These are phyloP conservation scores for Alternaria rosae DNA, from an alignment of 2,329 filamentous ascomycete species.

Conservation along the genomic window DNA sequence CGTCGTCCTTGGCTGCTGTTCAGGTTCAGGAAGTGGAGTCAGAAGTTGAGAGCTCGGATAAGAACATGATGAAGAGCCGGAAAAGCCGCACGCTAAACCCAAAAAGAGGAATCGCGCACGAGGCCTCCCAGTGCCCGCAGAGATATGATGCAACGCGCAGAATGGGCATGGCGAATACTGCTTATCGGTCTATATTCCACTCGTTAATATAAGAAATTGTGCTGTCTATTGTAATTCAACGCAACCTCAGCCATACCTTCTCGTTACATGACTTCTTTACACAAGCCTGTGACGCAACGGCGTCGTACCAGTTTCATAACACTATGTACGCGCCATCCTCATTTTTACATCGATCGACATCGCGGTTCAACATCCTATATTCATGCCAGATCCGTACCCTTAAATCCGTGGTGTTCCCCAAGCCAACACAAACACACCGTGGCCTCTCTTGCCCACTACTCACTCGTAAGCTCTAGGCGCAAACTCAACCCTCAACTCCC, in stretches of 20 bases:
- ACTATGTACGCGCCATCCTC: not conserved
- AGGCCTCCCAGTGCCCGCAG: not conserved
- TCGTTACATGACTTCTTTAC: not conserved
- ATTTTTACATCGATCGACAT: not conserved
- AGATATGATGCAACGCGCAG: not conserved
- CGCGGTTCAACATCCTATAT: not conserved
- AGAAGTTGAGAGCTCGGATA: constrained; percentile 11
- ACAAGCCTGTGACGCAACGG: not conserved
- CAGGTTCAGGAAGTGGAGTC: constrained; percentile 10
- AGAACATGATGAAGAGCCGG: constrained; percentile 10
- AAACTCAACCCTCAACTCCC: constrained; percentile 32
- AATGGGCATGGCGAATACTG: not conserved
- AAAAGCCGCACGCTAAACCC: constrained; percentile 14
- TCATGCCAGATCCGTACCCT: not conserved
- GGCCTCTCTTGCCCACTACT: not conserved
- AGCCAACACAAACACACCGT: not conserved
- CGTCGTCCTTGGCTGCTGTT: not conserved
- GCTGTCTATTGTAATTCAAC: not conserved
- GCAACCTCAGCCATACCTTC: not conserved
- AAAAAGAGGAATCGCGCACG: constrained; percentile 1
- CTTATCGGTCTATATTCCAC: not conserved
- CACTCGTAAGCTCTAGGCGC: constrained; percentile 36
- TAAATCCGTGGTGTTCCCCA: not conserved
- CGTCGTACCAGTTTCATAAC: not conserved
- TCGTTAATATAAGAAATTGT: not conserved